phyloP scores from a whole-genome alignment of 148 eudicot genomes.

The Limonium bicolor region DNA sequence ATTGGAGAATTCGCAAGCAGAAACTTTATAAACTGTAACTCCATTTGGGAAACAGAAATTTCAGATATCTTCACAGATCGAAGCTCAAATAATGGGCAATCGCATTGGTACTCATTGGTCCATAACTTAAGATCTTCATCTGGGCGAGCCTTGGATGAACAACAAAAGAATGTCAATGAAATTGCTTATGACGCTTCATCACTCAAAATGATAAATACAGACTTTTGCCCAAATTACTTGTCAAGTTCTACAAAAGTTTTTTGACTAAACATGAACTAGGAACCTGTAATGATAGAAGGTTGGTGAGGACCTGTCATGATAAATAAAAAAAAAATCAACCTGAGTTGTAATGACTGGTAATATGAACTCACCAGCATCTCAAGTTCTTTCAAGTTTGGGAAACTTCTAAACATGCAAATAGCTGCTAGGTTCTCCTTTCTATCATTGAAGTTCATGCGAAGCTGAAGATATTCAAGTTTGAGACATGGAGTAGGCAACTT shows the following conservation, averaged over 20 bases:
- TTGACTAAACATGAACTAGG: too few species aligned
- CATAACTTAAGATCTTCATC: slow-evolving; percentile 27
- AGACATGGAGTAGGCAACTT: slow-evolving; percentile 41
- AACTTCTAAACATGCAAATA: slow-evolving; percentile 55
- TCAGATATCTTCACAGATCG: slow-evolving; percentile 39
- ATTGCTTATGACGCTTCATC: neutral
- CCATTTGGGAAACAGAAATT: slow-evolving; percentile 22
- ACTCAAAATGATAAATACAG: neutral
- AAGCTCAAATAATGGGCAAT: slow-evolving; percentile 30
- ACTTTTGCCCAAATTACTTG: neutral
- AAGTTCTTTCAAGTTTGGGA: slow-evolving; percentile 62
- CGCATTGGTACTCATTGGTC: slow-evolving; percentile 17
- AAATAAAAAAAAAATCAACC: too few species aligned
- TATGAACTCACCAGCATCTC: slow-evolving; percentile 54
- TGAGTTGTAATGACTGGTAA: neutral
- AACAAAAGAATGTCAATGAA: neutral
- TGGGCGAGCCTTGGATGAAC: slow-evolving; percentile 30
- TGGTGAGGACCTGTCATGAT: too few species aligned
- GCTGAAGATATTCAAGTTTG: slow-evolving; percentile 50
- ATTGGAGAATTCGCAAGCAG: slow-evolving; percentile 53
- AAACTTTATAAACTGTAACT: slow-evolving; percentile 50
- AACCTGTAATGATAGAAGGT: neutral
- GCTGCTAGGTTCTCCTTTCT: slow-evolving; percentile 44
- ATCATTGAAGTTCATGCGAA: slow-evolving; percentile 60
- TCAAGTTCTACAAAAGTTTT: too few species aligned